Conservation (phyloP, 2,329 filamentous ascomycete genomes). For the Claviceps cyperi region DNA sequence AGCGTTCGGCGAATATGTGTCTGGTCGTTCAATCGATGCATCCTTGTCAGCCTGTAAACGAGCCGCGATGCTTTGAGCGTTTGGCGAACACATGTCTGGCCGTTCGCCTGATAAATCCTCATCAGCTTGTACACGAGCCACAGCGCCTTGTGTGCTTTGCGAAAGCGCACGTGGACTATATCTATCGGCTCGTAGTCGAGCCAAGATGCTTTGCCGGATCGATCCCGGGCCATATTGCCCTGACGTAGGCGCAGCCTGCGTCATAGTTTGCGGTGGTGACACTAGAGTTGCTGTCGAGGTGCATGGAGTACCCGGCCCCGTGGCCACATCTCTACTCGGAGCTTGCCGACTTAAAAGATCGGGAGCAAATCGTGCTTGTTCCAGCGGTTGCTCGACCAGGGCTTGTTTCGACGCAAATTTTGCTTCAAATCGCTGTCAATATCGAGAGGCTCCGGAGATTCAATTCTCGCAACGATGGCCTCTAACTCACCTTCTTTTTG, state of each 20-base stretch:
- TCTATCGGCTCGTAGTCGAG: background rate
- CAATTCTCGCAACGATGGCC: background rate
- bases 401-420: too few species aligned
- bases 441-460: background rate
- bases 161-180: background rate
- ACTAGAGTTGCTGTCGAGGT: background rate
- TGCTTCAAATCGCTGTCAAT: background rate
- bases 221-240: background rate
- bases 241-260: background rate
- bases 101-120: too few species aligned
- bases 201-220: conserved; percentile 3
- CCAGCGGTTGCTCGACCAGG: background rate
- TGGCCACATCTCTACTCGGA: background rate
- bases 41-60: background rate
- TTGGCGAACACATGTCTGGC: too few species aligned
- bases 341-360: background rate
- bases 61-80: too few species aligned
- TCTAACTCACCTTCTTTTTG: background rate
- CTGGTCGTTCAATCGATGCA: background rate
- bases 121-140: too few species aligned
- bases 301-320: background rate
- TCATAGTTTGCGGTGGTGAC: background rate
- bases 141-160: background rate
- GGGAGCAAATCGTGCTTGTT: background rate
- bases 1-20: background rate